These are phyloP conservation scores for Penicillium manginii DNA, from an alignment of 495 filamentous ascomycete genomes.

Conservation along the genomic window DNA sequence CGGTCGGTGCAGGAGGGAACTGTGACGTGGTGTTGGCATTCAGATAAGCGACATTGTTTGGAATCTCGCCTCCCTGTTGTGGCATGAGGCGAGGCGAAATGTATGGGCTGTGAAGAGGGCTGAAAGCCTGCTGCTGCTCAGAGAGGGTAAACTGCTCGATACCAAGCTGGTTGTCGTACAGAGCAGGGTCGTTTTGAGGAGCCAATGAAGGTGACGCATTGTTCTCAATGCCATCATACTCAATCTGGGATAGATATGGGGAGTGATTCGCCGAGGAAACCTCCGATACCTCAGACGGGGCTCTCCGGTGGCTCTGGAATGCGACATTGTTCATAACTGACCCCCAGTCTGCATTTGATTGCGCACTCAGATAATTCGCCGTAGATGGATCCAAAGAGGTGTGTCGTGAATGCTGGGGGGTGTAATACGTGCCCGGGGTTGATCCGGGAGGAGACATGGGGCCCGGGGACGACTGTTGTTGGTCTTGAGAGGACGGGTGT, in stretches of 20 bases:
- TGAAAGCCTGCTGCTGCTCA: conserved; percentile 67
- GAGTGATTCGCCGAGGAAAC: conserved; percentile 82
- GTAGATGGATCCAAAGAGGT: conserved; percentile 80
- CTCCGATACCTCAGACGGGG: conserved; percentile 91
- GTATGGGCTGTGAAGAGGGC: conserved; percentile 82
- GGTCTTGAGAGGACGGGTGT: conserved; percentile 68
- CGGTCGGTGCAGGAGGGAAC: conserved; percentile 53
- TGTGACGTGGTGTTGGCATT: conserved; percentile 52
- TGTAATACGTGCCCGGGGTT: conserved; percentile 56
- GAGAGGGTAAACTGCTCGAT: conserved; percentile 83
- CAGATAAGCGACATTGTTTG: conserved; percentile 52
- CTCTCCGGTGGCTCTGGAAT: conserved; percentile 78
- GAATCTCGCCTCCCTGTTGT: conserved; percentile 61
- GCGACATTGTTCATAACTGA: conserved; percentile 61
- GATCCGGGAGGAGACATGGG: conserved; percentile 57
- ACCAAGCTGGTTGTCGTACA: conserved; percentile 78
- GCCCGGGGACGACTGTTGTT: conserved; percentile 52
- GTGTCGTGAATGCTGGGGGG: conserved; percentile 72
- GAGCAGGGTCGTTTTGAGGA: conserved; percentile 66
- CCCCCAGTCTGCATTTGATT: conserved; percentile 65
- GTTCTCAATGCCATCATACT: conserved; percentile 75
- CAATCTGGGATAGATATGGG: conserved; percentile 76
- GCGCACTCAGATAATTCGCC: conserved; percentile 68
- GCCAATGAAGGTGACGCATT: conserved; percentile 79
- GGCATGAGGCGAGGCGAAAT: conserved; percentile 82